Evolutionary conservation across 164 flowering plant genomes (phyloP), one percentile per base, ranked within the genome.

Genomic region (Cinnamomum chago): DNA sequence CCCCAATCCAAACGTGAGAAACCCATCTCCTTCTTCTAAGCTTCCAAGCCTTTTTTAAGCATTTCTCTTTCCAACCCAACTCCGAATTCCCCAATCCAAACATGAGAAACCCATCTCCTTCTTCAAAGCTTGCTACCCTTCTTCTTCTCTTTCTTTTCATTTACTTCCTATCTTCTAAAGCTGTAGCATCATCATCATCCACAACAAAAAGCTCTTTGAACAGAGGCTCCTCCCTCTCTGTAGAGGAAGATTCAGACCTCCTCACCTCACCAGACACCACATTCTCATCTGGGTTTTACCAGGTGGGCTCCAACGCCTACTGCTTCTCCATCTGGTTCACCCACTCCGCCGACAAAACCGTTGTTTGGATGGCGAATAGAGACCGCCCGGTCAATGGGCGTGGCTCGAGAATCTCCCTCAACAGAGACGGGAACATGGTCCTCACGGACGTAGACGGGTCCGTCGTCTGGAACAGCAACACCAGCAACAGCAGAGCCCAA

Each of bases 311-410:
- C 22, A 68, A 75, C 10, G 77, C 77, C 23, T 75, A 60, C 68
- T 69, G 24, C 27, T 76, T 76, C 70, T 55, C 82, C 51, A 76
- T 79, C 51, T 79, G 79, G 81, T 76, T 79, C 72, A 67, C 81
- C 4, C 30, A 79, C 9, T 27, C 76, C 3, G 51, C 50, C 3
- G 15, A 76, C 58, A 71, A 58, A 68, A 58, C 79, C 2, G 72
- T 76, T 20, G 75, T 58, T 27, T 76, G 79, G 79, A 72, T 60
- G 68, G 79, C 75, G 3, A 76, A 76, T 47, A 20, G 72, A 62
- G 79, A 72, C 30, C 24, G 25, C 12, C 79, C 79, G 0, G 79
- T 77, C 50, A 72, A 73, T 14, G 73, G 76, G 4, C 75, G 40
- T 5, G 62, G 67, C 67, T 76, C 79, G 3, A 52, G 75, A 52